phyloP scores from a whole-genome alignment of 2,329 filamentous ascomycete species.

The Xylariales sp. region DNA sequence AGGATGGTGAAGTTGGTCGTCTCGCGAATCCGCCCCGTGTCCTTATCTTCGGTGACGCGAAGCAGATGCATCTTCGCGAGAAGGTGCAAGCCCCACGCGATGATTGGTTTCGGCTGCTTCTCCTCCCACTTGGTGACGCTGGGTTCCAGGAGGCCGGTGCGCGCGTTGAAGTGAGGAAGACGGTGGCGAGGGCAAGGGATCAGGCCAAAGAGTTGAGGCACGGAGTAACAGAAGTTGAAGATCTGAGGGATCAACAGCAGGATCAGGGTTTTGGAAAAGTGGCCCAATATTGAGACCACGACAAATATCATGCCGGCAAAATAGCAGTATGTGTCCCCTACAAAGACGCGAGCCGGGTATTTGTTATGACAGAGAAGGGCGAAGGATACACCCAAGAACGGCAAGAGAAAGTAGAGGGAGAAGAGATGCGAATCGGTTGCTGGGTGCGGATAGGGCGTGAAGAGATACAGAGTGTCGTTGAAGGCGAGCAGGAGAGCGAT shows the following conservation, averaged over 20 bases:
- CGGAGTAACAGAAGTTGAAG: constrained; percentile 94
- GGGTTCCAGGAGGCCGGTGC: constrained; percentile 80
- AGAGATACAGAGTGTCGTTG: constrained; percentile 86
- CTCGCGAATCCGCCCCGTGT: constrained; percentile 65
- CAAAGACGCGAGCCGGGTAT: constrained; percentile 93
- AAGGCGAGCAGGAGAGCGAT: constrained; percentile 78
- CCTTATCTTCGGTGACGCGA: constrained; percentile 60
- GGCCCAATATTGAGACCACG: constrained; percentile 91
- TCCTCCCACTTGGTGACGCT: constrained; percentile 73
- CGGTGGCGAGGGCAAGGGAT: constrained; percentile 92
- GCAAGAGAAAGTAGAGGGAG: constrained; percentile 89
- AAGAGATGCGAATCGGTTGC: constrained; percentile 95
- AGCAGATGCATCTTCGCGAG: constrained; percentile 67
- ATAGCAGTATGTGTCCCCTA: constrained; percentile 99
- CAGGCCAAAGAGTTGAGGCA: constrained; percentile 83
- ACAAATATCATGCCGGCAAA: constrained; percentile 99
- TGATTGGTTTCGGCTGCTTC: constrained; percentile 61
- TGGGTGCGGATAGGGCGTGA: constrained; percentile 81
- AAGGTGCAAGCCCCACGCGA: constrained; percentile 62
- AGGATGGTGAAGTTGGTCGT: constrained; percentile 89
- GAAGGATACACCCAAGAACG: constrained; percentile 87
- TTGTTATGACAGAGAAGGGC: constrained; percentile 90
- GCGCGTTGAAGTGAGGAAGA: constrained; percentile 81
- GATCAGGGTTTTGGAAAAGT: constrained; percentile 95
- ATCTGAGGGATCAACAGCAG: constrained; percentile 89